Evolutionary conservation across 2,329 filamentous ascomycete genomes (phyloP), one percentile per base, ranked within the genome.

Genomic region (Sporothrix brunneoviolacea): DNA sequence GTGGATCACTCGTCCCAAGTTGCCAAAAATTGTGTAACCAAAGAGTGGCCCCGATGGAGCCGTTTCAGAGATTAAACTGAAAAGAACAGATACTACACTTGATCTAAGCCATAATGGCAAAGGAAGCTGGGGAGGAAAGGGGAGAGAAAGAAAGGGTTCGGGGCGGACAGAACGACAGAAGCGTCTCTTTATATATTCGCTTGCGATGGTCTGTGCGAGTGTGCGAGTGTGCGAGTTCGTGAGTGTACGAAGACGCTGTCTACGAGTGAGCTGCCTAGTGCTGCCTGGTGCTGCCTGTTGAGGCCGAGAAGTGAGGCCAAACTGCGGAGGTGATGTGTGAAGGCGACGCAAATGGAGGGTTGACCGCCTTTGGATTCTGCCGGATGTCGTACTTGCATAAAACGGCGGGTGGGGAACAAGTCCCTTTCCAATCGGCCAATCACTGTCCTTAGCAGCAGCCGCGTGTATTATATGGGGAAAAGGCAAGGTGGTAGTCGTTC

Each of bases 31-130:
- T 77, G 42, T 35, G 28, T 75, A 83, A 80, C 80, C 87, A 89
- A 90, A 87, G 83, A 80, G 74, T 74, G 76, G 73, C 73, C 74
- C 80, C 75, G 7, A 72, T 85, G 78, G 81, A 75, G 74, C 75
- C 75, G 77, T 88, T 86, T 84, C 84, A 90, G 86, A 84, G 83
- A 88, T 90, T 89, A 91, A 90, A 88, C 86, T 90, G 83, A 88
- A 86, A 88, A 90, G 85, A 90, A 90, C 84, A 88, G 84, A 87
- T 88, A 88, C 84, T 88, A 88, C 83, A 88, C 83, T 88, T 88
- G 84, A 88, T 88, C 84, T 87, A 85, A 86, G 80, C 80, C 76
- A 79, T n/a, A 75, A 27, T 13, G 33, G 67, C 70, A 72, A 73
- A 74, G 71, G 72, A 68, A 72, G 70, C 69, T 73, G 57, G 22